Conservation (phyloP, 768 basidiomycete species). For the Amanita molliuscula region DNA sequence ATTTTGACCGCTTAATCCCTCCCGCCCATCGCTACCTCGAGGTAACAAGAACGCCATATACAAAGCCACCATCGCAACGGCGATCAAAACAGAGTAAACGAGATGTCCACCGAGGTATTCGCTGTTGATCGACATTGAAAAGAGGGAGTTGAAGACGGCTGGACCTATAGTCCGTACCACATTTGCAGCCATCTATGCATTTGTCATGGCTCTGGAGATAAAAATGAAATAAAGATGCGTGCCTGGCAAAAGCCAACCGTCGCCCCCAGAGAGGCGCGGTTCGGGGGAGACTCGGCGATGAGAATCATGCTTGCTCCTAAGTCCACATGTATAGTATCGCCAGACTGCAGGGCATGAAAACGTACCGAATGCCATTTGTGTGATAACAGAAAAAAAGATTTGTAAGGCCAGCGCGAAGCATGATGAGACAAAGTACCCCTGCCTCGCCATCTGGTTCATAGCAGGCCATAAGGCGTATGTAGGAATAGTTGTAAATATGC, state of each 20-base stretch:
- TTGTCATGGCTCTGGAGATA: not conserved
- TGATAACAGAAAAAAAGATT: not conserved
- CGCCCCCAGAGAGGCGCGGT: not conserved
- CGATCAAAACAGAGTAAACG: slow-evolving; percentile 40
- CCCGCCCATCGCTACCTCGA: too few species aligned
- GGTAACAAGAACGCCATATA: too few species aligned
- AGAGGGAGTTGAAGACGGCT: slow-evolving; percentile 49
- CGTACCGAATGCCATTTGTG: not conserved
- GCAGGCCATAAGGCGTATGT: slow-evolving; percentile 40
- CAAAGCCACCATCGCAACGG: too few species aligned
- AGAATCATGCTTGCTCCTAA: too few species aligned
- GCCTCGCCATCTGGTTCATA: not conserved
- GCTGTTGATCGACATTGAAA: slow-evolving; percentile 50
- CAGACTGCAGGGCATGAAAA: not conserved
- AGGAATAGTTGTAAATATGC: slow-evolving; percentile 30
- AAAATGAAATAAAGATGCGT: not conserved
- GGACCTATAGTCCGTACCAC: slow-evolving; percentile 42
- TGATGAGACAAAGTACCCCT: not conserved
- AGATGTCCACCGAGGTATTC: slow-evolving; percentile 43
- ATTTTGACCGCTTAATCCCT: too few species aligned
- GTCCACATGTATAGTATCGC: too few species aligned
- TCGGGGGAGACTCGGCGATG: not conserved
- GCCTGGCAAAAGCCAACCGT: not conserved
- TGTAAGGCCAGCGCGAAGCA: not conserved
- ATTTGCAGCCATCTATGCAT: slow-evolving; percentile 21